phyloP scores from a whole-genome alignment of 2,329 filamentous ascomycete species.

The Plenodomus biglobosus region DNA sequence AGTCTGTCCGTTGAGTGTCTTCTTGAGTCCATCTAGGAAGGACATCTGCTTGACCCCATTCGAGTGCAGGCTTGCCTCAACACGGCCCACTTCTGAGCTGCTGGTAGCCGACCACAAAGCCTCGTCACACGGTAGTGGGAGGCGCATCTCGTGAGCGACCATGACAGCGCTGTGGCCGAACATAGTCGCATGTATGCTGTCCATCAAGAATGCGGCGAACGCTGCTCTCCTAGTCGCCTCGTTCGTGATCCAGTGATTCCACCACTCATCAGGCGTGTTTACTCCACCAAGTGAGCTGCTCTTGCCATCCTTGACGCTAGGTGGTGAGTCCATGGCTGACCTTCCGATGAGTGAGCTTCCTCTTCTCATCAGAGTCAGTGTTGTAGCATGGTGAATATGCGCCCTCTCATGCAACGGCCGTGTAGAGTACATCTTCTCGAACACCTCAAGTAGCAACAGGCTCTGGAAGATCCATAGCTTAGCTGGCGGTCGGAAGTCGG shows the following conservation, averaged over 20 bases:
- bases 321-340: slow-evolving; percentile 80
- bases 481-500: slow-evolving; percentile 84
- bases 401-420: slow-evolving; percentile 88
- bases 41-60: slow-evolving; percentile 82
- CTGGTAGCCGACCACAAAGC: slow-evolving; percentile 88
- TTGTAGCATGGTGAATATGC: slow-evolving; percentile 95
- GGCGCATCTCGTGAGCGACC: slow-evolving; percentile 92
- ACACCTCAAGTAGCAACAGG: slow-evolving; percentile 82
- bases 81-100: slow-evolving; percentile 79
- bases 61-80: slow-evolving; percentile 76
- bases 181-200: slow-evolving; percentile 96
- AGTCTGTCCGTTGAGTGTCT: slow-evolving; percentile 79
- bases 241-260: slow-evolving; percentile 94
- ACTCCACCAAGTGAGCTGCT: slow-evolving; percentile 51
- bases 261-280: slow-evolving; percentile 83
- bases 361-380: slow-evolving; percentile 90
- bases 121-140: slow-evolving; percentile 91
- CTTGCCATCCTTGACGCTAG: slow-evolving; percentile 67
- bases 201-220: slow-evolving; percentile 91
- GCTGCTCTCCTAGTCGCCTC: slow-evolving; percentile 88
- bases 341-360: slow-evolving; percentile 88
- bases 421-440: slow-evolving; percentile 98
- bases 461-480: slow-evolving; percentile 97
- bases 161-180: slow-evolving; percentile 96
- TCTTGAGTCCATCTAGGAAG: slow-evolving; percentile 89